phyloP scores from a whole-genome alignment of 495 filamentous ascomycete genomes.

The Jackrogersella multiformis region DNA sequence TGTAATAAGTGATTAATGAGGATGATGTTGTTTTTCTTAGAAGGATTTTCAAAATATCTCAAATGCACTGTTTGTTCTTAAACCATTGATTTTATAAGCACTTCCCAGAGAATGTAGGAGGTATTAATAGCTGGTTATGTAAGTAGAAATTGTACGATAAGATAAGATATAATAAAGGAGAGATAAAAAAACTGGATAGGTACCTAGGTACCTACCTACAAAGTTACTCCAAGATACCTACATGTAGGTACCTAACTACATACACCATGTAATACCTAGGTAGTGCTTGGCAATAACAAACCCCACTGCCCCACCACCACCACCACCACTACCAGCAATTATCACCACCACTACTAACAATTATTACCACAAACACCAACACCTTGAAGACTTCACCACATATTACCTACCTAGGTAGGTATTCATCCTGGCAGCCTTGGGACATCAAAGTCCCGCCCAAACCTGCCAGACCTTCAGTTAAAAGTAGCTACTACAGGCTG shows the following conservation, averaged over 20 bases:
- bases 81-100: too few relatives aligned
- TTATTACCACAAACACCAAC: too few relatives aligned
- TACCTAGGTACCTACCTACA: background rate
- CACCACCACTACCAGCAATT: background rate
- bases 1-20: too few relatives aligned
- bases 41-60: too few relatives aligned
- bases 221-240: too few relatives aligned
- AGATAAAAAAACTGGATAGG: background rate
- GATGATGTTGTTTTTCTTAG: too few relatives aligned
- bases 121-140: too few relatives aligned
- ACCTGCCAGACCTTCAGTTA: background rate
- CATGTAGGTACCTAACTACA: background rate
- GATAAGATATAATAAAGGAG: background rate
- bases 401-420: background rate
- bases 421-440: background rate
- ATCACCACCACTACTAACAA: background rate
- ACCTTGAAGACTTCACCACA: constrained; percentile 1
- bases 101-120: too few relatives aligned
- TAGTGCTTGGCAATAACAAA: too few relatives aligned
- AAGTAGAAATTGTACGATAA: background rate
- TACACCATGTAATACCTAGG: background rate
- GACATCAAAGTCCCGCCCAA: background rate
- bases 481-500: background rate
- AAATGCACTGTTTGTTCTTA: too few relatives aligned
- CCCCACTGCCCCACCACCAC: constrained; percentile 5